Base-by-base conservation (phyloP, 2,329 filamentous ascomycete species). In the Sporothrix globosa region DNA sequence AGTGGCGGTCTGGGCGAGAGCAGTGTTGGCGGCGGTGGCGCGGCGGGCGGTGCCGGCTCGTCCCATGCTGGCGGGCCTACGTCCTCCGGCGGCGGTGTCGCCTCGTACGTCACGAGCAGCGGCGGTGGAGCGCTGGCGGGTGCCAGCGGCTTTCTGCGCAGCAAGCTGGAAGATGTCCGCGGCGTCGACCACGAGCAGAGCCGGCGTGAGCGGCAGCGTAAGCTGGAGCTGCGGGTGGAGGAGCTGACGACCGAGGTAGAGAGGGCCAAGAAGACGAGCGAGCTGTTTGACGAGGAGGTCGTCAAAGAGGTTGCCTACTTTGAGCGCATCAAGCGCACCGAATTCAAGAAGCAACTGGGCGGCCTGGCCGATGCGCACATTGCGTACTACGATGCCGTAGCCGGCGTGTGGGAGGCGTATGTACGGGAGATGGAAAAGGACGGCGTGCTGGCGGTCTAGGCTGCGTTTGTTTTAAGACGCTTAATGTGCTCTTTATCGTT, bases 121-220 rank as follows among this genome's bases (percentile, higher is more conserved):
- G 71, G 63, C 41, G 71, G 70, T n/a, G 71, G 73, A 1, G 71
- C 74, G 24, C 84, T 92, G 74, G 89, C 90, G 6, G 93, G 93
- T 0, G 91, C 93, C 0, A 92, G 90, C 14, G 90, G 92, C 4
- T 98, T 97, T 82, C 87, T 99, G 75, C 91, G 94, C 58, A 90
- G 91, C 78, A 98, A 98, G 81, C 91, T 99, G 77, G 96, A 99
- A 80, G 96, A 99, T 78, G 94, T 97, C 73, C 90, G 96, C 21
- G 96, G 96, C 17, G 94, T 99, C 4, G 96, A 99, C 80, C 96
- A 98, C 81, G 96, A 98, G 79, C 92, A 96, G 77, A 90, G 91
- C 17, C 90, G 94, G 1, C 88, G 94, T 17, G 95, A 98, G 79
- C 88, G 95, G 41, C 87, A 95, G 67, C 89, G 96, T 71, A 97